Evolutionary conservation across 768 basidiomycete species (phyloP), one percentile per base, ranked within the genome.

Genomic region (Psilocybe subaeruginosa): DNA sequence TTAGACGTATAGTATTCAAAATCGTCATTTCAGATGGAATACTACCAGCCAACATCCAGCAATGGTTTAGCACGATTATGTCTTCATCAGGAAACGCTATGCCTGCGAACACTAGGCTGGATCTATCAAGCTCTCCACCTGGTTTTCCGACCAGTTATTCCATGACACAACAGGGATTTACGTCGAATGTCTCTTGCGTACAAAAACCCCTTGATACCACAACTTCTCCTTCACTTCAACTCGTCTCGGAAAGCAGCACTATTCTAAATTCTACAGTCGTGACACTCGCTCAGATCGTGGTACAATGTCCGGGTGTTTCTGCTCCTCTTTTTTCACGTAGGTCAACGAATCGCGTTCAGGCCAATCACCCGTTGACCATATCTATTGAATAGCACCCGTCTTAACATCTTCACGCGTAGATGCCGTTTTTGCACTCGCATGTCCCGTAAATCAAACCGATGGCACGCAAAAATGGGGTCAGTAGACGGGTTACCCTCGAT

Each of bases 111-210:
- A 48, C 55, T 17, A 54, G 17, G 14, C 43, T 65, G 4, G 39
- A 59, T 11, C 39, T 61, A 31, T 30, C 43, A 11, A 29, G 35
- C 16, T 47, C 60, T 3, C 65, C 63, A 4, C 31, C 59, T 11
- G 61, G 61, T 2, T 66, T 70, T 43, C 62, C 66, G 11, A 61
- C 54, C 4, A 41, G 60, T 30, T 70, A 65, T 54, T 50, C 45
- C n/a, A 58, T 70, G 58, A 66, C 60, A 6, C 69, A 70, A 37
- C 69, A 70, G 63, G 69, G 69, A 11, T 70, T 70, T 33, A 66
- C 69, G 11, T 58, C 66, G 11, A 48, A 65, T 19, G 62, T 70
- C 29, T 59, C 56, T 31, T 70, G 69, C 39, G 46, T 47, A 14
- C 55, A 63, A 29, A 41, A 41, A 29, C 45, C 43, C 11, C 30